Evolutionary conservation across 2,329 filamentous ascomycete genomes (phyloP), one percentile per base, ranked within the genome.

Genomic region (Talaromyces pinophilus): DNA sequence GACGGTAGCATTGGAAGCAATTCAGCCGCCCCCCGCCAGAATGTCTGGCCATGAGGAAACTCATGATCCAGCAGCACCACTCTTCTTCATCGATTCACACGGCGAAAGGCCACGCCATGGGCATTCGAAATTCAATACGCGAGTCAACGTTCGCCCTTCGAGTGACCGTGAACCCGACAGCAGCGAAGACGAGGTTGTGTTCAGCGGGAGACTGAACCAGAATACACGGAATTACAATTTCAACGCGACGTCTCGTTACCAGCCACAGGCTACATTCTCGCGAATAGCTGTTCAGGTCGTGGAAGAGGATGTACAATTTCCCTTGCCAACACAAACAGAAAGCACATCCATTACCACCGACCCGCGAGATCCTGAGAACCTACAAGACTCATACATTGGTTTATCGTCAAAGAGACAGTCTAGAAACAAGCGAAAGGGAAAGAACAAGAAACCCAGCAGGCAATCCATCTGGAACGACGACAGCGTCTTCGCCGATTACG

Each of bases 161-260:
- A 78, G 79, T 1, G 72, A 73, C 6, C 78, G 79, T 2, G 72
- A 74, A 5, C 84, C 84, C 0, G 83, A 87, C 69, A 91, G 90
- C 0, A 90, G 89, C 72, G 90, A 91, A 59, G 92, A 97, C 55
- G 78, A 80, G 65, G 73, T 81, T 40, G 74, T 81, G 6, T 81
- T 80, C 57, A 71, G 67, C 22, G 79, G 78, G 22, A 73, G 79
- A 33, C 55, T 59, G 8, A 62, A 42, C 5, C 10, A 28, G 19
- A 48, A 50, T 11, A 17, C 48, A 11, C 28, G 63, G 64, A 72
- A 68, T 19, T 73, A 67, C n/a, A 73, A 4, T 65, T n/a, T 38
- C 30, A 33, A 7, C n/a, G 30, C 33, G 8, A 15, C 19, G 8
- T 70, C 72, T 75, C 28, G 38, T 22, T 28, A 38, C 38, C 38